Evolutionary conservation across 2,329 filamentous ascomycete species (phyloP), one percentile per base, ranked within the genome.

Genomic region (Geosmithia putterillii): DNA sequence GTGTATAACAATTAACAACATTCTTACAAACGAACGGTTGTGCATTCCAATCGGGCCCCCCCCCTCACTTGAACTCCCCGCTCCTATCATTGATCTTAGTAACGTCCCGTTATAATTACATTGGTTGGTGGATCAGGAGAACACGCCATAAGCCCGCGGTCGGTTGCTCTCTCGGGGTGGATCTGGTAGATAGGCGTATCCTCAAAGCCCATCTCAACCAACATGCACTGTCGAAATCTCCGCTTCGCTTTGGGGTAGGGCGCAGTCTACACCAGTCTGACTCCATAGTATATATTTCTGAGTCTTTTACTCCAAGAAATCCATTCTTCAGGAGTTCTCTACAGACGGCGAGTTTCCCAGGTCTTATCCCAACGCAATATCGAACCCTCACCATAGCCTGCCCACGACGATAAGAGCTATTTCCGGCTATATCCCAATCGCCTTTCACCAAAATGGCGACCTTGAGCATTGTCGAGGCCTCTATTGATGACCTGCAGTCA

Each of bases 391-490:
- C 15, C 28, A 32, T 32, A 9, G 28, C 28, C 10, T 25, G 23
- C 23, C 10, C 10, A 7, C 23, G 23, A 7, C 28, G 15, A 32
- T 14, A 32, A 32, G 28, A 32, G 28, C 6, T 12, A 32, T 12
- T 32, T 12, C 10, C 28, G 28, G 28, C 28, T 4, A 32, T 32
- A 6, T 32, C 10, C 6, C 28, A 32, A 14, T 14, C 28, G 10
- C 15, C 6, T 12, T 32, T 32, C 10, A 12, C 28, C 15, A 32
- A 4, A 12, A 32, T 32, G 28, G 10, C 28, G 10, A 32, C 28
- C 3, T 22, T 46, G 23, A 43, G 17, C 38, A 25, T 58, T 7
- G 53, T 56, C 3, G 51, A 55, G 22, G 55, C 57, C 4, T 48
- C 46, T 4, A 51, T 59, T 22, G 41, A 48, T 14, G 48, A 57